Conservation (phyloP, 2,329 filamentous ascomycete genomes). For the Aspergillus sp. region DNA sequence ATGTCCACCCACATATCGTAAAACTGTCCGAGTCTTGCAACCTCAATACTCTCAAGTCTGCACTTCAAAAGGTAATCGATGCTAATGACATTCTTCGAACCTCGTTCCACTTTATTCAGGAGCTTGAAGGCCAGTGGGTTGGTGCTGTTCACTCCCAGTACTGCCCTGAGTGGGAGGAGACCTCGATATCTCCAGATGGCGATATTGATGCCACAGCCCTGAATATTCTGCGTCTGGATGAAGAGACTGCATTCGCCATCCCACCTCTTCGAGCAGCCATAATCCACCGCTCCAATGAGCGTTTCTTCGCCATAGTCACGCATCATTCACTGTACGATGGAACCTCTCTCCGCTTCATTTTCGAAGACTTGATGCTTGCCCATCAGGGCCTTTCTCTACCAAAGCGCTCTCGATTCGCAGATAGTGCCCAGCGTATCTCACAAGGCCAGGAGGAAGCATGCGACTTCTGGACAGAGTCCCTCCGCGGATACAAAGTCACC, state of each 20-base stretch:
- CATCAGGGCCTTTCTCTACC: neutral
- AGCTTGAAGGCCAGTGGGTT: neutral
- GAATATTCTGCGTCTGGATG: neutral
- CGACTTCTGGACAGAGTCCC: neutral
- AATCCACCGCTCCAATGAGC: neutral
- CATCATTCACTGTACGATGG: slow-evolving; percentile 18
- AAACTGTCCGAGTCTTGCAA: neutral
- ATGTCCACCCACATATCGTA: neutral
- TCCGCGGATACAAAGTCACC: neutral
- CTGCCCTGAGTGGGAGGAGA: neutral
- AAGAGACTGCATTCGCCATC: neutral
- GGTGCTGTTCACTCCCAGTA: neutral
- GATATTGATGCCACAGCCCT: neutral
- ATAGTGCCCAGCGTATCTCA: neutral
- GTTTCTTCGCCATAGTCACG: slow-evolving; percentile 12
- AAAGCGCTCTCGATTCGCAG: neutral
- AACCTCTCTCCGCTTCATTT: slow-evolving; percentile 10
- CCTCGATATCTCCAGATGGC: neutral
- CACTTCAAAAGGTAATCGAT: neutral
- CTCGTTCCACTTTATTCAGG: neutral
- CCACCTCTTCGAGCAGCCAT: neutral
- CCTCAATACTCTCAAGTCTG: neutral
- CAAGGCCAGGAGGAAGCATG: neutral
- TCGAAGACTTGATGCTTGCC: neutral
- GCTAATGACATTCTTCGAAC: neutral